These are phyloP conservation scores for Epichloe baconii DNA, from an alignment of 2,329 filamentous ascomycete genomes.

Conservation along the genomic window DNA sequence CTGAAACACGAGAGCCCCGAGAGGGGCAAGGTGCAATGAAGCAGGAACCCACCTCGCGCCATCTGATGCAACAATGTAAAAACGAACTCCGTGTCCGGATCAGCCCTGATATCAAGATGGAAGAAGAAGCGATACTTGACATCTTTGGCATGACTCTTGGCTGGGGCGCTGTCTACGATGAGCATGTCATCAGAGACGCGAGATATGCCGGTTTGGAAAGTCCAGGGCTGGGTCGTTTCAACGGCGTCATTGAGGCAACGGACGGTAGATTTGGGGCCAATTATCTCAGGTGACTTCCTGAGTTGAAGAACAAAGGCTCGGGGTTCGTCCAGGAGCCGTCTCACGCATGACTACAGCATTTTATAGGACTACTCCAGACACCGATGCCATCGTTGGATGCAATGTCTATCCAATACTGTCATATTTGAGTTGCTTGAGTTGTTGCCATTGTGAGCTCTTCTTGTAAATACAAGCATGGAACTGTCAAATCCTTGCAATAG, in stretches of 20 bases:
- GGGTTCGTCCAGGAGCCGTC: no score
- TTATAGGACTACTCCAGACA: no score
- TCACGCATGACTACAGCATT: no score
- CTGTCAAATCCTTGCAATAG: no score
- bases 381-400: no score
- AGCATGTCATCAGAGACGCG: conserved; percentile 19
- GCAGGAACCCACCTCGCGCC: conserved; percentile 10
- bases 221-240: conserved; percentile 28
- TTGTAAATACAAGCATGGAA: no score
- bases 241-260: conserved; percentile 18
- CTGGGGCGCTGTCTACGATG: conserved; percentile 24
- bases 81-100: conserved; percentile 25
- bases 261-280: conserved; percentile 1
- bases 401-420: no score
- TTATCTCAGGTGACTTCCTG: neutral
- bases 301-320: neutral
- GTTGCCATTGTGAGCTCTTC: no score
- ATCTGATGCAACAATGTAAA: conserved; percentile 22
- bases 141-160: conserved; percentile 23
- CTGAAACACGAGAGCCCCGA: conserved; percentile 21
- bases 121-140: conserved; percentile 18
- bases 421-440: no score
- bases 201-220: conserved; percentile 20
- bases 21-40: neutral
- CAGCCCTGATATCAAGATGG: conserved; percentile 14